Evolutionary conservation across 2,329 filamentous ascomycete genomes (phyloP).

Genomic region (Xylariaceae sp.): DNA sequence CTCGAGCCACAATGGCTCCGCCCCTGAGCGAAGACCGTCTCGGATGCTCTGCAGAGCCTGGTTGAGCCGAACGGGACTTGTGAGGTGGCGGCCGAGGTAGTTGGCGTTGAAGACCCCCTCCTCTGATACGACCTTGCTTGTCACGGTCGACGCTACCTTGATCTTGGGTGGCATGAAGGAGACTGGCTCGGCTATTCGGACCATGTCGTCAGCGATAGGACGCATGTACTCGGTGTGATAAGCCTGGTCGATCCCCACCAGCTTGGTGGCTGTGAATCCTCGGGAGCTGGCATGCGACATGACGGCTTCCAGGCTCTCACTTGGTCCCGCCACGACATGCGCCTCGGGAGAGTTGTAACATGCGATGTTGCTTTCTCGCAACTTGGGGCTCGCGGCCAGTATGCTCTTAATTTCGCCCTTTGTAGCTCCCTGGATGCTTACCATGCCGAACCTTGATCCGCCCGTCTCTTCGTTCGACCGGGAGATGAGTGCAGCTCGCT

Average conservation of each 20-base stretch:
- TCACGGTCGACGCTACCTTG: slow-evolving; percentile 33
- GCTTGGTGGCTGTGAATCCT: no score
- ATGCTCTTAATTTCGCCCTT: slow-evolving; percentile 46
- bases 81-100: slow-evolving; percentile 16
- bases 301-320: slow-evolving; percentile 43
- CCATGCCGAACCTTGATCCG: slow-evolving; percentile 50
- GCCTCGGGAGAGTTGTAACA: slow-evolving; percentile 11
- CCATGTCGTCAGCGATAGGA: slow-evolving; percentile 51
- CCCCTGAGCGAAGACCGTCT: not conserved
- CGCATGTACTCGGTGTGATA: slow-evolving; percentile 50
- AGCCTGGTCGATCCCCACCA: slow-evolving; percentile 45
- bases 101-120: slow-evolving; percentile 14
- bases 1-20: slow-evolving; percentile 9
- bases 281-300: no score
- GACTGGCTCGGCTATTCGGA: slow-evolving; percentile 37
- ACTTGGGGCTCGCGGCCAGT: no score
- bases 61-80: slow-evolving; percentile 14
- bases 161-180: slow-evolving; percentile 42
- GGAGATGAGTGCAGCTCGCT: slow-evolving; percentile 49
- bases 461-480: slow-evolving; percentile 49
- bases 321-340: slow-evolving; percentile 48
- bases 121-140: slow-evolving; percentile 17
- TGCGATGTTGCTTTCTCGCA: slow-evolving; percentile 7
- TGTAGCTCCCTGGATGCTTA: slow-evolving; percentile 43
- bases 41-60: slow-evolving; percentile 11